Base-by-base conservation (phyloP, 1,284 basidiomycete species). In the Rhodotorula sp. region DNA sequence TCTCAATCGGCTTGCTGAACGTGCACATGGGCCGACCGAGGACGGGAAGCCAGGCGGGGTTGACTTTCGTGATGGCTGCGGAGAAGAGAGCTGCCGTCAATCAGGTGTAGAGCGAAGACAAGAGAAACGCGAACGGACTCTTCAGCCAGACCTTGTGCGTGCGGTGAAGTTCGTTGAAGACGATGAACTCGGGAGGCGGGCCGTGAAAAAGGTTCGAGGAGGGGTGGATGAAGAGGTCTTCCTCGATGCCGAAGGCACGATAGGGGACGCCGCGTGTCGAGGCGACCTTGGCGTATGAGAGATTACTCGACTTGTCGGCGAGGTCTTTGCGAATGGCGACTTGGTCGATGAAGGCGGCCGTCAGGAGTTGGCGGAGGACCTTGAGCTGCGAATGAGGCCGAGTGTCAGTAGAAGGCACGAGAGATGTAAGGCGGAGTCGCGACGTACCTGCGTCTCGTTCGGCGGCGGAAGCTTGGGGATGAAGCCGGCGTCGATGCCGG, bases 261-360 rank as follows among this genome's bases (percentile, higher is more conserved):
- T 99, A 99, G 0, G 93, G 83, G 13, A 99, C 87, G 22, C 89
- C 88, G 69, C 88, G 88, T 0, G 89, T 86, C 24, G 88, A 91
- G 11, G 88, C 84, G 80, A 86, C 90, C 75, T 91, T 88, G 47
- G 84, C 81, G 8, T 89, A 91, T 1, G 77, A 73, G n/a, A 84
- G 82, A 5, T 83, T 81, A 2, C 83, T 79, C 40, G 83, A 82
- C 34, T 77, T 75, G 56, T 79, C 76, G 16, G 89, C 84, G 56
- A 92, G 80, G 77, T 98, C 94, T 76, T 92, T 93, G 26, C 96
- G 88, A 30, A 95, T 86, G 22, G 96, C 96, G 5, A 98, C 87
- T 79, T 97, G 94, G 80, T 99, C 95, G 75, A 98, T 91, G 81
- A 96, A 98, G 10, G 89, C 92, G 2, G 94, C 89, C 1, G 90